Evolutionary conservation across 306 rosid genomes (phyloP).

Genomic region (Quercus robur): DNA sequence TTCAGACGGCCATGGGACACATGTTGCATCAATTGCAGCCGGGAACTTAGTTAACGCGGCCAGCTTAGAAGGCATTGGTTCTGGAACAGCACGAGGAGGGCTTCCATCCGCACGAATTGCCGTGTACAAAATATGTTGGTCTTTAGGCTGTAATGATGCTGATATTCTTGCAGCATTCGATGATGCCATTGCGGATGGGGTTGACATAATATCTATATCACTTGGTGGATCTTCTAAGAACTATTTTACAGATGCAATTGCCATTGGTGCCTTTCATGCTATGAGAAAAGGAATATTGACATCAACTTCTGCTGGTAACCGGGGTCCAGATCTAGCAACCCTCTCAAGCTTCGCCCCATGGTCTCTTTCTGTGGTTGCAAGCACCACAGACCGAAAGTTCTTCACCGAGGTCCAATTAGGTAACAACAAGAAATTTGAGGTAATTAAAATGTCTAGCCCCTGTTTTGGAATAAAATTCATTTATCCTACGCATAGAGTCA

Average conservation of each 20-base stretch:
- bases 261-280: constrained; percentile 62
- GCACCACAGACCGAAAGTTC: constrained; percentile 36
- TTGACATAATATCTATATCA: constrained; percentile 44
- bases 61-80: constrained; percentile 40
- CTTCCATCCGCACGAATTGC: constrained; percentile 47
- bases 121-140: constrained; percentile 43
- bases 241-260: constrained; percentile 21
- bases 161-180: constrained; percentile 37
- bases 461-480: too few relatives aligned
- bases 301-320: constrained; percentile 34
- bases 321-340: constrained; percentile 22
- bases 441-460: not conserved
- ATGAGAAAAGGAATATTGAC: constrained; percentile 42
- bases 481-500: too few relatives aligned
- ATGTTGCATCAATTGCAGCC: constrained; percentile 46
- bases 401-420: constrained; percentile 36
- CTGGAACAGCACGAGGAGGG: constrained; percentile 54
- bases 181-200: constrained; percentile 51
- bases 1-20: constrained; percentile 50
- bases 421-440: constrained; percentile 29
- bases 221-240: not conserved
- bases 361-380: constrained; percentile 58
- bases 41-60: constrained; percentile 32
- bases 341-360: constrained; percentile 32
- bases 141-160: not conserved